Evolutionary conservation across 2,329 filamentous ascomycete genomes (phyloP), one percentile per base, ranked within the genome.

Genomic region (Pseudogymnoascus sp.): DNA sequence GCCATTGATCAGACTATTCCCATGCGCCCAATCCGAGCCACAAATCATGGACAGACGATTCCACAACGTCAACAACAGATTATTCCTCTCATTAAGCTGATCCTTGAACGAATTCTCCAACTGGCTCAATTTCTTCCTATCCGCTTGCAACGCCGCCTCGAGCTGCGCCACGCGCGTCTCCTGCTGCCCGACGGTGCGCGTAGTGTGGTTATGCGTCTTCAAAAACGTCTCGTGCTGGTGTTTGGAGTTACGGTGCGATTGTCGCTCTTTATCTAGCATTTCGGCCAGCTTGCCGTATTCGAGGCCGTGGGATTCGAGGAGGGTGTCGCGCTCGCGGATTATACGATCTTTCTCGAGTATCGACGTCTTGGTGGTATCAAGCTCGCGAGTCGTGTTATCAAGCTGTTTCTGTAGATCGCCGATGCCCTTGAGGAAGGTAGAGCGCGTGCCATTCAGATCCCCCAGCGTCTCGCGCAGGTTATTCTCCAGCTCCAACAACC

Each of bases 271-370:
- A 61, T 97, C 93, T 12, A 97, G 86, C 62, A 96, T 81, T 68
- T 97, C 93, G 1, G 87, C 86, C 10, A 97, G 80, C 70, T 92
- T 92, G 65, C 90, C 86, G 62, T 86, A 89, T 74, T 99, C 95
- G 21, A 97, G 83, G 2, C 88, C 91, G 71, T 95, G 90, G 26
- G 87, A 91, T 75, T 99, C 95, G 8, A 99, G 84, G 4, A 97
- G 81, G 2, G 86, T 83, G 73, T 97, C 95, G 12, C 93, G 90
- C 74, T 93, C 91, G 71, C 93, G 91, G 71, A 99, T 87, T 68
- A 96, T 83, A 62, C 89, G 87, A 67, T 97, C 93, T 75, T 96
- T 97, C 73, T 97, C 93, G n/a, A 88, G 85, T 31, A 96, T 77
- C 11, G 90, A 85, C 10, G 86, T 85, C 73, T 90, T 91, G 14